Conservation (phyloP, 1,139 yeast genomes). For the Yamadazyma membranifaciens region DNA sequence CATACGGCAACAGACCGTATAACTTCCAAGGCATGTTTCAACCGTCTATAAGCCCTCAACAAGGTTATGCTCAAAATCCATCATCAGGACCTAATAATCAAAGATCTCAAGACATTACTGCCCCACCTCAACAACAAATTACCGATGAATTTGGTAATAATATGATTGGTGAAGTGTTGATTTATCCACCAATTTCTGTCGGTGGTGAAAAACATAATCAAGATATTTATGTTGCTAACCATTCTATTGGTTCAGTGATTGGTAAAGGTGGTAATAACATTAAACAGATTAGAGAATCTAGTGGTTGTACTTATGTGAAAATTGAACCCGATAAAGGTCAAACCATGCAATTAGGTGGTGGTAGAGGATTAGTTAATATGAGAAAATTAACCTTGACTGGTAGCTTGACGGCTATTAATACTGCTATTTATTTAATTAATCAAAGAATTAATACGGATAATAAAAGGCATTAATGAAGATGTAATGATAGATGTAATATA, state of each 20-base stretch:
- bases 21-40: constrained; percentile 46
- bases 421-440: constrained; percentile 75
- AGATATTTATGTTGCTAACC: constrained; percentile 73
- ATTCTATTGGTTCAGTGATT: constrained; percentile 78
- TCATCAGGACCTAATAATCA: constrained; percentile 25
- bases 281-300: constrained; percentile 71
- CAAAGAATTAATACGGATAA: constrained; percentile 70
- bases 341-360: constrained; percentile 53
- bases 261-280: constrained; percentile 87
- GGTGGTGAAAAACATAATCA: constrained; percentile 54
- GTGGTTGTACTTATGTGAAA: constrained; percentile 72
- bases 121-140: constrained; percentile 33
- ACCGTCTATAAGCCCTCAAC: constrained; percentile 35
- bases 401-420: constrained; percentile 64
- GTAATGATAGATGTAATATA: constrained; percentile 7
- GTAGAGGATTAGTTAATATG: constrained; percentile 54
- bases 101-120: constrained; percentile 19
- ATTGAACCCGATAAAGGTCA: constrained; percentile 56
- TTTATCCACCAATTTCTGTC: constrained; percentile 37
- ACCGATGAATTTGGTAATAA: constrained; percentile 50
- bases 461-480: constrained; percentile 33
- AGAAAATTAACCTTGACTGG: constrained; percentile 74
- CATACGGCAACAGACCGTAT: constrained; percentile 19
- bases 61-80: constrained; percentile 8
- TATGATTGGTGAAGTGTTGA: constrained; percentile 45